A percentile compares a stretch with the other conserved stretches of the same genome.
Evolutionary conservation across 2,329 filamentous ascomycete genomes (phyloP).

Genomic region (Didymella pomorum): DNA sequence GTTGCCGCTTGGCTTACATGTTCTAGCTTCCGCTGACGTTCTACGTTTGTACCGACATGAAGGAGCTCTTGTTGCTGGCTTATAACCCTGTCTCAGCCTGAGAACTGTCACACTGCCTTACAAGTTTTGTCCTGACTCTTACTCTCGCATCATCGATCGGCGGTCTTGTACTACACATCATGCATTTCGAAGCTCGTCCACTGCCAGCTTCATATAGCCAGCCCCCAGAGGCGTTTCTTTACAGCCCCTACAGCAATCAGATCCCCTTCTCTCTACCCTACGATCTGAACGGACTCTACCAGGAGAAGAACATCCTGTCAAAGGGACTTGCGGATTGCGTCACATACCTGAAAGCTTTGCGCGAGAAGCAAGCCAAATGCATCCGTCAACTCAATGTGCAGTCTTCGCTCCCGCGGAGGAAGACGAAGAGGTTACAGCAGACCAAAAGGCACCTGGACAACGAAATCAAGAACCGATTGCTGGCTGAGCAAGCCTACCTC

Average conservation of each 20-base stretch:
- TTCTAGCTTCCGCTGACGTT: neutral
- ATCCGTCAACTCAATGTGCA: slow-evolving; percentile 29
- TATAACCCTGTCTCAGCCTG: slow-evolving; percentile 16
- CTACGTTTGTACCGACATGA: neutral
- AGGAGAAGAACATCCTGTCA: slow-evolving; percentile 39
- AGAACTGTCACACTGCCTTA: neutral
- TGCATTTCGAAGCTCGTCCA: slow-evolving; percentile 4
- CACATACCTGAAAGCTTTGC: slow-evolving; percentile 43
- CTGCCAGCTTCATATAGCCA: neutral
- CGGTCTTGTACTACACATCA: neutral
- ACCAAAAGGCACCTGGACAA: slow-evolving; percentile 37
- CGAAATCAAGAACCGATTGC: slow-evolving; percentile 45
- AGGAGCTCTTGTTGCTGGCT: neutral
- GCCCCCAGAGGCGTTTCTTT: neutral
- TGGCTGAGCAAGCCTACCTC: slow-evolving; percentile 42
- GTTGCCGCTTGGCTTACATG: slow-evolving; percentile 3
- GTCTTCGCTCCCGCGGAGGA: slow-evolving; percentile 29
- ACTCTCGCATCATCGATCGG: neutral
- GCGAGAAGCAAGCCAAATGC: slow-evolving; percentile 41
- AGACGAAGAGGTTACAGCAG: slow-evolving; percentile 44
- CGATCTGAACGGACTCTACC: slow-evolving; percentile 23
- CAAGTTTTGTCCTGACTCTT: slow-evolving; percentile 2
- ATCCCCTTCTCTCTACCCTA: neutral
- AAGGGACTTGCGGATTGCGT: slow-evolving; percentile 42
- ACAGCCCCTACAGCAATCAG: neutral